Base-by-base conservation (phyloP, 331 rosid genomes). In the Quercus tomentella region DNA sequence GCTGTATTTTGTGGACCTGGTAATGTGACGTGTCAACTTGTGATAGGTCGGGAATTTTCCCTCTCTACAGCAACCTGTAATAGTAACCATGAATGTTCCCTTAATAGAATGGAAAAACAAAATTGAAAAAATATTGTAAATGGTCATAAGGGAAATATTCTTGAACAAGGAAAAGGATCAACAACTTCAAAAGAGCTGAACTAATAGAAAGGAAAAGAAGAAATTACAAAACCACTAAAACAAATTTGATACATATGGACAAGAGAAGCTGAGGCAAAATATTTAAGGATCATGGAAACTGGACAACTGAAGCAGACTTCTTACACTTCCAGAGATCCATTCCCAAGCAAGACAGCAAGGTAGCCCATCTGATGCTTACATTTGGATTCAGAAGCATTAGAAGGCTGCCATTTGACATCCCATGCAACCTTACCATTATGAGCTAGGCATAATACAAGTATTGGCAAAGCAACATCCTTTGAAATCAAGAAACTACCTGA, bases 351-450 rank as follows among this genome's bases (percentile, higher is more conserved):
- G 98, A 83, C n/a, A n/a, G n/a, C n/a, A n/a, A n/a, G n/a, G n/a
- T 90, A 89, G 80, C 96, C 99, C 97, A n/a, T n/a, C n/a, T 86
- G 87, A 73, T 82, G 89, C 87, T 87, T 83, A 81, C 81, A 74
- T 49, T 80, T 55, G 68, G 86, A 71, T 84, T 81, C 87, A 80
- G 73, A 33, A 70, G 31, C 68, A 77, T 76, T 75, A 33, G 65
- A 45, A 85, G 98, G 99, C 76, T 79, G 84, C 99, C 99, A 95
- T 86, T 95, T 95, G 84, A 91, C 87, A 93, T 93, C 98, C 99
- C 99, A 95, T 72, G 97, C 96, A 73, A 95, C 97, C 89, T 90
- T 93, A 72, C 98, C 99, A 77, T 91, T 91, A 88, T 93, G 97
- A 37, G 10, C 3, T 37, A 37, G 45, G 11, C 45, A 37, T 37